Evolutionary conservation across 2,329 filamentous ascomycete genomes (phyloP).

Genomic region (Helotiales sp.): DNA sequence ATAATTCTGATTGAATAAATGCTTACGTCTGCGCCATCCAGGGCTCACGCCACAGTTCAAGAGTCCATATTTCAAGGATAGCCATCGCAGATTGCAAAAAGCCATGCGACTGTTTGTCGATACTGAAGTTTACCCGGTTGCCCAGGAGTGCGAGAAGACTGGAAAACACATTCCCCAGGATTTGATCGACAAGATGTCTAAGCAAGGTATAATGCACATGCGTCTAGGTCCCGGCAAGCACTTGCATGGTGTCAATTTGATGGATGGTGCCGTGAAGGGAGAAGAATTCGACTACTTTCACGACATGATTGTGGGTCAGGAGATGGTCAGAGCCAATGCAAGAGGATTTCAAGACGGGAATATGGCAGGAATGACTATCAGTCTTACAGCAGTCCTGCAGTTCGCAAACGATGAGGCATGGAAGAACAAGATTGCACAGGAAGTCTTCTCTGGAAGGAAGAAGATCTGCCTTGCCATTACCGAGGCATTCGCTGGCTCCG

Average conservation of each 20-base stretch:
- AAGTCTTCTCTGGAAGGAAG: constrained; percentile 80
- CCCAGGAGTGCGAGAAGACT: constrained; percentile 74
- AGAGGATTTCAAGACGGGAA: constrained; percentile 86
- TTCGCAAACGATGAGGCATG: constrained; percentile 72
- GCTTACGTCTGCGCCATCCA: constrained; percentile 45
- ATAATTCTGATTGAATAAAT: background rate
- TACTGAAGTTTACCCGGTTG: constrained; percentile 72
- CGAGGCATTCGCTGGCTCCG: constrained; percentile 84
- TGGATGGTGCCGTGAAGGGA: constrained; percentile 73
- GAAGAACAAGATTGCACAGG: constrained; percentile 69
- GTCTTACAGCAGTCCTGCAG: constrained; percentile 78
- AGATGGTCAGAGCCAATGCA: constrained; percentile 71
- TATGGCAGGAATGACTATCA: constrained; percentile 85
- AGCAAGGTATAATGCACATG: constrained; percentile 77
- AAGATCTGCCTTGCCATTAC: constrained; percentile 89
- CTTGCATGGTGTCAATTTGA: constrained; percentile 70
- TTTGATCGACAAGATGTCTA: constrained; percentile 80
- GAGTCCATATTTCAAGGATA: constrained; percentile 80
- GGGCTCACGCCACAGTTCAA: constrained; percentile 78
- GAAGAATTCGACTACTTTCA: constrained; percentile 89
- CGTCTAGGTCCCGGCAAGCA: constrained; percentile 83
- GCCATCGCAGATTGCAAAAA: constrained; percentile 69
- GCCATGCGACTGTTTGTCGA: constrained; percentile 78
- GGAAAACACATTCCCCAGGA: constrained; percentile 73
- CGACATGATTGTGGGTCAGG: constrained; percentile 77